Base-by-base conservation (phyloP, 371 early-diverging fungal species). In the Parasitella parasitica region DNA sequence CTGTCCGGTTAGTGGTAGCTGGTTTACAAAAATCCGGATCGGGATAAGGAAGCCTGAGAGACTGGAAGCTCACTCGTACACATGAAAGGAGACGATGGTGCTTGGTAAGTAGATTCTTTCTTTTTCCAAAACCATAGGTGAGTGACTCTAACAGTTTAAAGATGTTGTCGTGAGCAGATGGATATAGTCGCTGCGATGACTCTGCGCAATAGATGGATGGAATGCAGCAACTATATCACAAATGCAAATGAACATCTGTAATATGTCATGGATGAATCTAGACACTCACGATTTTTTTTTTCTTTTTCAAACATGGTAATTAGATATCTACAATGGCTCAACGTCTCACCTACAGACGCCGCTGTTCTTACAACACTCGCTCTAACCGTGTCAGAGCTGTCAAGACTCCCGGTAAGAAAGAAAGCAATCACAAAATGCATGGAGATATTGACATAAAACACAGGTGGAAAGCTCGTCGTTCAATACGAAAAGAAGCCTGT, bases 321-420 rank as follows among this genome's bases (percentile, higher is more conserved):
- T 49, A 64, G 64, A 64, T 54, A 41, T 51, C 63, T 61, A 72
- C 66, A 71, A 89, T 89, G 89, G 88, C 80, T 78, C 96, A 97
- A 86, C 94, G 98, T 86, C 88, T 97, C 69, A 94, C 93, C 67
- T 98, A 97, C 91, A 90, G 97, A 81, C 92, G 97, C 73, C 92
- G 97, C 75, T 87, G 94, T 71, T 96, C 97, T 69, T 98, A 97
- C 94, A 97, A 97, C 94, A 98, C 98, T 77, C 91, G 91, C 82
- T 96, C 96, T 77, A 98, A 98, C 95, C 90, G 94, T 84, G 89
- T 90, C 79, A 85, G 89, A 73, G 87, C 94, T 75, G 91, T 94
- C 83, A 97, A 97, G 94, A 97, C 98, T 69, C 98, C 98, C 66
- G 97, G 94, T 89, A 76, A 50, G 54, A 52, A 12, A 13, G 37